Evolutionary conservation across 2,329 filamentous ascomycete species (phyloP).

Genomic region (Aciculosporium take): DNA sequence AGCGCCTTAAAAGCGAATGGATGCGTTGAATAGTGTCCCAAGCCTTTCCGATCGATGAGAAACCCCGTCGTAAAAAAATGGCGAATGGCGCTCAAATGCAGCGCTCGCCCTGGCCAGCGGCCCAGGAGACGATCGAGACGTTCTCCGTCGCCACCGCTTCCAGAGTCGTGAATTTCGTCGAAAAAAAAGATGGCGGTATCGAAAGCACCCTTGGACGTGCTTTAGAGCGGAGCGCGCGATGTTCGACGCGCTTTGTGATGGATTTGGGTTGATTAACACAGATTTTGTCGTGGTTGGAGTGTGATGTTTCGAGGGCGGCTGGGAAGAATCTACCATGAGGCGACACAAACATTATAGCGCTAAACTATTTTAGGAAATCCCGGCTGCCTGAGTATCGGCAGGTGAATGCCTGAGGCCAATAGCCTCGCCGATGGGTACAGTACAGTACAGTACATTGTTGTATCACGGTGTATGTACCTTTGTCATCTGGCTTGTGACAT

Average conservation of each 20-base stretch:
- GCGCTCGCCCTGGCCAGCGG: slow-evolving; percentile 31
- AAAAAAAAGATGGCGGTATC: slow-evolving; percentile 22
- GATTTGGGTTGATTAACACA: slow-evolving; percentile 21
- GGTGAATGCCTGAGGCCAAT: slow-evolving; percentile 15
- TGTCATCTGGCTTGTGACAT: no score
- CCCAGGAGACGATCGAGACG: slow-evolving; percentile 32
- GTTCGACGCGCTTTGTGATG: slow-evolving; percentile 41
- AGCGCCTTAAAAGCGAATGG: slow-evolving; percentile 10
- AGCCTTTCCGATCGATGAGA: slow-evolving; percentile 19
- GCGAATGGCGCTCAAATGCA: slow-evolving; percentile 28
- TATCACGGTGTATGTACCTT: no score
- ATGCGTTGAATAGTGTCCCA: slow-evolving; percentile 12
- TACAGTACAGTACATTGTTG: no score
- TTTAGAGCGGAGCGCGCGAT: slow-evolving; percentile 25
- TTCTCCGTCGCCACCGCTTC: slow-evolving; percentile 31
- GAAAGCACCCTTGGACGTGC: slow-evolving; percentile 14
- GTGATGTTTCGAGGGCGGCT: slow-evolving; percentile 22
- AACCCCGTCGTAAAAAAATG: slow-evolving; percentile 16
- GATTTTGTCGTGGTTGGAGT: slow-evolving; percentile 30
- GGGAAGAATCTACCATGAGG: slow-evolving; percentile 31
- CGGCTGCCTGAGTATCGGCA: slow-evolving; percentile 8
- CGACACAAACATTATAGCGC: no score
- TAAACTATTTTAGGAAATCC: slow-evolving; percentile 18
- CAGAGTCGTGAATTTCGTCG: slow-evolving; percentile 22
- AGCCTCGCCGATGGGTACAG: neutral